Percentiles rank a stretch among this genome's conserved stretches.
Evolutionary conservation across 2,329 filamentous ascomycete genomes (phyloP).

Genomic region (Cercospora zeina): DNA sequence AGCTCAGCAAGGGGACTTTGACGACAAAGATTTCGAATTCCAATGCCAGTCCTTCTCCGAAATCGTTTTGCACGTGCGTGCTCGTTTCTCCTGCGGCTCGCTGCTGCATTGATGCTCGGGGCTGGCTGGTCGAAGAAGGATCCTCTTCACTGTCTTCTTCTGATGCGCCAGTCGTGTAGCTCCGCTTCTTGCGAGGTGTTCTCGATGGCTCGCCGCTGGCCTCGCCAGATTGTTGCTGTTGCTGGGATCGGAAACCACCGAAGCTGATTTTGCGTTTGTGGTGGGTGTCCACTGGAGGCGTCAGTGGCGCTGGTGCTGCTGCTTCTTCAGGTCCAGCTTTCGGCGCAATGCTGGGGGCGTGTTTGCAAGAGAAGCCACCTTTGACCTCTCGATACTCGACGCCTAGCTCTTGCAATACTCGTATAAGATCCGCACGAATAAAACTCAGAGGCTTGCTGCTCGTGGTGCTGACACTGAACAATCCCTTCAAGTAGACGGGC

Average conservation of each 20-base stretch:
- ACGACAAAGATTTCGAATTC: constrained; percentile 97
- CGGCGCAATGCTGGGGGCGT: constrained; percentile 84
- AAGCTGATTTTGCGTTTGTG: constrained; percentile 83
- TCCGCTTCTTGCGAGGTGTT: constrained; percentile 66
- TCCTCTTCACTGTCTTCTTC: constrained; percentile 39
- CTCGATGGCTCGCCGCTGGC: constrained; percentile 61
- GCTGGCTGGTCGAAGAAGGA: constrained; percentile 23
- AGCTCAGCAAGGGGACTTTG: constrained; percentile 86
- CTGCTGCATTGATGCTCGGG: constrained; percentile 42
- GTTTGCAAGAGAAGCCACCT: constrained; percentile 86
- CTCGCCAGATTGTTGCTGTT: neutral
- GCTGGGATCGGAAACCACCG: constrained; percentile 63
- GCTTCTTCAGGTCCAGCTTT: constrained; percentile 54
- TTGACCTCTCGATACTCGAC: constrained; percentile 93
- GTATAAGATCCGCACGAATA: constrained; percentile 86
- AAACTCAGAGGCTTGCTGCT: constrained; percentile 84
- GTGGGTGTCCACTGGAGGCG: constrained; percentile 50
- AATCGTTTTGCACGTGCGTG: constrained; percentile 86
- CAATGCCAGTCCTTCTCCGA: constrained; percentile 78
- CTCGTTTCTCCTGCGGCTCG: constrained; percentile 76
- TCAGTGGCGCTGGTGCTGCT: constrained; percentile 51
- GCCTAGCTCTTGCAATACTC: constrained; percentile 81
- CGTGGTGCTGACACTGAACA: constrained; percentile 96
- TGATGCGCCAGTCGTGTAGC: constrained; percentile 70
- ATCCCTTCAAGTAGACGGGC: constrained; percentile 90